Conservation (phyloP, 352 stramenopile species). For the Phytophthora multivora region DNA sequence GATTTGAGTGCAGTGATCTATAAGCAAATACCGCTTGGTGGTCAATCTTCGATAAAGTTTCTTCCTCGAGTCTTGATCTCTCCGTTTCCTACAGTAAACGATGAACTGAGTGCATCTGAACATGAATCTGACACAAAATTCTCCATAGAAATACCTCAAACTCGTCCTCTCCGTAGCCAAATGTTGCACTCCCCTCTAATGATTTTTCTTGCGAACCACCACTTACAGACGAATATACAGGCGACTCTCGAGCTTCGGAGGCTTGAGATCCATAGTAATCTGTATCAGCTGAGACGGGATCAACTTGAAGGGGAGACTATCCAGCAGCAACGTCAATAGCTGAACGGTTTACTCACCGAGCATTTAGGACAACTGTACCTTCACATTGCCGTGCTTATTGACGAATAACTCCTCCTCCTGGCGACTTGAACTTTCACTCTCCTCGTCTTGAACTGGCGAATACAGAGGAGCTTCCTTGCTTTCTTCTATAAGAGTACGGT, state of each 20-base stretch:
- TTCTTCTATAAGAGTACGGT: constrained; percentile 46
- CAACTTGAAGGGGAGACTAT: constrained; percentile 13
- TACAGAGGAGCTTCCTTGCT: constrained; percentile 3
- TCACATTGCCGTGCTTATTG: constrained; percentile 49
- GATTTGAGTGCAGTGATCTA: background rate
- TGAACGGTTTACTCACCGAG: too few relatives aligned
- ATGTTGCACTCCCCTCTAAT: constrained; percentile 39
- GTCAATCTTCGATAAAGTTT: background rate
- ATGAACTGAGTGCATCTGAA: background rate
- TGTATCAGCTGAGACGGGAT: background rate
- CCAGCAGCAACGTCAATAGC: too few relatives aligned
- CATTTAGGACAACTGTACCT: constrained; percentile 17
- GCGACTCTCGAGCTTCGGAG: constrained; percentile 6
- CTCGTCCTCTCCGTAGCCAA: constrained; percentile 80
- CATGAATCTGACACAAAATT: background rate
- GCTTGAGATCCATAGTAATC: background rate
- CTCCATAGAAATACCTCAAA: constrained; percentile 50
- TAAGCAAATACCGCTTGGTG: constrained; percentile 2
- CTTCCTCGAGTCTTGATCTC: constrained; percentile 11
- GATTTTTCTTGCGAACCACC: background rate
- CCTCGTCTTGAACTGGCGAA: constrained; percentile 1
- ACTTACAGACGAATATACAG: constrained; percentile 8
- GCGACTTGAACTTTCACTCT: background rate
- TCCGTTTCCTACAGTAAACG: constrained; percentile 13
- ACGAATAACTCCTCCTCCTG: constrained; percentile 24